Conservation (phyloP, 139 green algal genomes). For the Haematococcus lacustris region DNA sequence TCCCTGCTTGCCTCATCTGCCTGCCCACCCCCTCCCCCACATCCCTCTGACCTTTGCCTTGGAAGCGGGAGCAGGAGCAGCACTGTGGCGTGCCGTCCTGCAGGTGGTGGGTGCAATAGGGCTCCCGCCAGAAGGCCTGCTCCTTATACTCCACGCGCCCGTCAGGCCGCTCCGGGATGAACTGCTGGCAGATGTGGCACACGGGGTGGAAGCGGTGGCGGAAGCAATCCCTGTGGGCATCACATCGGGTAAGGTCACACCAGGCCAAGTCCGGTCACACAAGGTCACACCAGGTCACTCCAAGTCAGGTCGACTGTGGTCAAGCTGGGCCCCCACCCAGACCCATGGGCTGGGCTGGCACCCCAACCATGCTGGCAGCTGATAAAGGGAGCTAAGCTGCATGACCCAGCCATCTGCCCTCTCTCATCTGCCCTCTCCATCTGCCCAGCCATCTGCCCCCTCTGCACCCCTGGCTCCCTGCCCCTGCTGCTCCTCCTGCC, state of each 20-base stretch:
- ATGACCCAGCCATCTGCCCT: too few relatives aligned
- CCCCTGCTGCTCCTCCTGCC: too few relatives aligned
- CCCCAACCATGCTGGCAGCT: too few relatives aligned
- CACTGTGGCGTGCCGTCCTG: slow-evolving; percentile 53
- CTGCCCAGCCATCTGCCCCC: too few relatives aligned
- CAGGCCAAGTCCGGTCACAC: not conserved
- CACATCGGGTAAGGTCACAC: not conserved
- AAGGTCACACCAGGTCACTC: too few relatives aligned
- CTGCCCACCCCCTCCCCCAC: not conserved
- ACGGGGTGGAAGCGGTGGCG: slow-evolving; percentile 32
- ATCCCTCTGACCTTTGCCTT: slow-evolving; percentile 20
- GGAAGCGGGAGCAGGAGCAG: slow-evolving; percentile 51
- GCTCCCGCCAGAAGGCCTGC: slow-evolving; percentile 54
- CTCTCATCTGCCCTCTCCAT: too few relatives aligned
- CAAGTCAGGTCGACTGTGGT: not conserved
- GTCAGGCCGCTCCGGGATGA: slow-evolving; percentile 32
- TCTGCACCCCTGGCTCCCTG: too few relatives aligned
- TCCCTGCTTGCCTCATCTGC: not conserved
- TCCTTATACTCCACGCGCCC: slow-evolving; percentile 40
- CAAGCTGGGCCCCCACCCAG: too few relatives aligned
- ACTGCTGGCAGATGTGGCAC: slow-evolving; percentile 55
- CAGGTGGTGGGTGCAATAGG: slow-evolving; percentile 50
- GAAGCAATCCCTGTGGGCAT: slow-evolving; percentile 30
- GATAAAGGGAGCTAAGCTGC: too few relatives aligned
- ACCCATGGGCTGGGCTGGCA: too few relatives aligned